These are phyloP conservation scores for Myriosclerotinia scirpicola DNA, from an alignment of 2,329 filamentous ascomycete genomes.

Conservation along the genomic window DNA sequence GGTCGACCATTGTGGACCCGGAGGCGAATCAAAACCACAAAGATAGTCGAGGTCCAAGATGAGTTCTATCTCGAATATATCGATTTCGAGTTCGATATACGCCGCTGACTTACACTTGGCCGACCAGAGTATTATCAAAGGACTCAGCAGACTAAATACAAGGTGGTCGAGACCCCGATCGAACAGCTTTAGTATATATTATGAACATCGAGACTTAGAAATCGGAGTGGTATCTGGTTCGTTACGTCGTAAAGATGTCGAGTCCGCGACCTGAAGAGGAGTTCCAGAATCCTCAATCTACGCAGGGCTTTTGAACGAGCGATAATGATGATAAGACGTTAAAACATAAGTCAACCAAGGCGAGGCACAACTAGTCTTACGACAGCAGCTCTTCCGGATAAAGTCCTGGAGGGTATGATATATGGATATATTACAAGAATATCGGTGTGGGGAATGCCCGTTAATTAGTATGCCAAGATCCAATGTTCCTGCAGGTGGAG, in stretches of 20 bases:
- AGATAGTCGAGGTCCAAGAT: neutral
- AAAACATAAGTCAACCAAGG: constrained; percentile 14
- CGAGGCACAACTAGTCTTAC: constrained; percentile 26
- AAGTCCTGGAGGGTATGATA: constrained; percentile 22
- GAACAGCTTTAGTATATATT: constrained; percentile 1
- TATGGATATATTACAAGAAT: constrained; percentile 22
- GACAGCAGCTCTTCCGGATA: constrained; percentile 30
- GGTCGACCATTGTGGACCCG: constrained; percentile 2
- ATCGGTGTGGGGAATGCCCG: constrained; percentile 33
- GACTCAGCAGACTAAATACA: neutral
- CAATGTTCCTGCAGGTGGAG: constrained; percentile 38
- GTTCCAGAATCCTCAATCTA: constrained; percentile 44
- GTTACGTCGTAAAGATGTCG: neutral
- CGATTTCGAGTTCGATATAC: neutral
- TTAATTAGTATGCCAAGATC: constrained; percentile 16
- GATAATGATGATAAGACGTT: neutral
- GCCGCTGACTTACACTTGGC: neutral
- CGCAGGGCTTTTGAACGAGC: constrained; percentile 27
- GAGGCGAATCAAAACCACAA: neutral
- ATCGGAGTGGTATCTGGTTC: neutral
- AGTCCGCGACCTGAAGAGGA: constrained; percentile 36
- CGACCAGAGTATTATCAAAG: constrained; percentile 10
- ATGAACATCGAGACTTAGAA: constrained; percentile 19
- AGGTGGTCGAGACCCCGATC: constrained; percentile 8
- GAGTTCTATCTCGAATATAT: neutral